phyloP scores from a whole-genome alignment of 1,139 yeast genomes.

The Zygosaccharomyces pseudobailii region DNA sequence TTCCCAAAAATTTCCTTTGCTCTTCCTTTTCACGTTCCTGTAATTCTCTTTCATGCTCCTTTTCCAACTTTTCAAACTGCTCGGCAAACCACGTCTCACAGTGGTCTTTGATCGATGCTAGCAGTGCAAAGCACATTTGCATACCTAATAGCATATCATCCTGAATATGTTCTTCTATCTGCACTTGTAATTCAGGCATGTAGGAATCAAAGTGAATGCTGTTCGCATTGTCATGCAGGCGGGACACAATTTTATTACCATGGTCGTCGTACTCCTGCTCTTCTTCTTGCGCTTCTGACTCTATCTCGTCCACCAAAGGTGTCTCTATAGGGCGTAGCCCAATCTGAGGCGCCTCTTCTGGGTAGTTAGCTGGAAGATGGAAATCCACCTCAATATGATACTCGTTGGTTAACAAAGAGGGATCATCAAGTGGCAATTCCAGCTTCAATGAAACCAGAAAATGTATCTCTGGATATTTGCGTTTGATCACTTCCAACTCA shows the following conservation, averaged over 20 bases:
- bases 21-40: conserved; percentile 63
- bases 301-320: conserved; percentile 25
- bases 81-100: conserved; percentile 62
- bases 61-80: conserved; percentile 54
- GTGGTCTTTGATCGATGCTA: conserved; percentile 71
- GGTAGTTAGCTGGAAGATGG: conserved; percentile 30
- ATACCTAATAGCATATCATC: conserved; percentile 65
- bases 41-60: conserved; percentile 52
- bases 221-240: conserved; percentile 53
- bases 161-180: conserved; percentile 59
- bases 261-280: conserved; percentile 46
- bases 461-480: conserved; percentile 26
- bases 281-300: conserved; percentile 41
- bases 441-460: conserved; percentile 35
- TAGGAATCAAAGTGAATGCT: conserved; percentile 50
- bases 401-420: conserved; percentile 40
- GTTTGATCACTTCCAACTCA: conserved; percentile 47
- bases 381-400: conserved; percentile 24
- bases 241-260: conserved; percentile 37
- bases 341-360: conserved; percentile 30
- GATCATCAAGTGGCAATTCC: conserved; percentile 36
- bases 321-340: conserved; percentile 19
- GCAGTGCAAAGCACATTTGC: conserved; percentile 79
- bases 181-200: conserved; percentile 38
- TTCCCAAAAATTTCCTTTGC: conserved; percentile 69